Percentiles rank a stretch among this genome's conserved stretches.
phyloP scores from a whole-genome alignment of 1,284 basidiomycete species.

The Leccinum pallidistipes region DNA sequence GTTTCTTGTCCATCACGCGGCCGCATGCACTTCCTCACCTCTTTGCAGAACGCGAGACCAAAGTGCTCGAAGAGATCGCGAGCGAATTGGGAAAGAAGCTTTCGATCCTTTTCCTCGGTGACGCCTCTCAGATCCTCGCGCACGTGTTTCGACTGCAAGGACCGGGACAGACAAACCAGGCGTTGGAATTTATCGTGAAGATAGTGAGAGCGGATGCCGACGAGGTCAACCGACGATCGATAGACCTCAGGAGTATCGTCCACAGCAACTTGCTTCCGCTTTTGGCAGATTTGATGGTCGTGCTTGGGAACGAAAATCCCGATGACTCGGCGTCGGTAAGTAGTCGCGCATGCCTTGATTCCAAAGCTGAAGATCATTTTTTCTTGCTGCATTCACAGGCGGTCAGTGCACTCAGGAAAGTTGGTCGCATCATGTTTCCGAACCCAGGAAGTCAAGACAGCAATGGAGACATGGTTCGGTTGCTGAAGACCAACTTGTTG shows the following conservation, averaged over 20 bases:
- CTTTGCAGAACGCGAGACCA: slow-evolving; percentile 62
- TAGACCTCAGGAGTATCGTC: slow-evolving; percentile 56
- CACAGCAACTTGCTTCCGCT: slow-evolving; percentile 66
- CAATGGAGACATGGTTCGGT: slow-evolving; percentile 47
- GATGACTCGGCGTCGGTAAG: slow-evolving; percentile 49
- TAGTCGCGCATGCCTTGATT: slow-evolving; percentile 29
- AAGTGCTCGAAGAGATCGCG: slow-evolving; percentile 45
- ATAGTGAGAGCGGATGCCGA: slow-evolving; percentile 30
- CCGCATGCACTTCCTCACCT: slow-evolving; percentile 69
- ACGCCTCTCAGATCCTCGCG: slow-evolving; percentile 68
- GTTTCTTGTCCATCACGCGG: slow-evolving; percentile 72
- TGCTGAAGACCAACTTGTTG: slow-evolving; percentile 76
- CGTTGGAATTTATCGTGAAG: slow-evolving; percentile 62
- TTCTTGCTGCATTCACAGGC: slow-evolving; percentile 43
- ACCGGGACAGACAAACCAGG: slow-evolving; percentile 51
- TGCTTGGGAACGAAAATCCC: slow-evolving; percentile 66
- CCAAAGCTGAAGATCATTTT: slow-evolving; percentile 3
- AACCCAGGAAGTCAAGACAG: slow-evolving; percentile 24
- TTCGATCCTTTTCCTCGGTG: slow-evolving; percentile 60
- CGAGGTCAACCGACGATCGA: slow-evolving; percentile 30
- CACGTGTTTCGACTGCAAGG: slow-evolving; percentile 66
- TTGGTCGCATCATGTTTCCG: slow-evolving; percentile 42
- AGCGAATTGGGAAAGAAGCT: slow-evolving; percentile 46
- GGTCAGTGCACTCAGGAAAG: slow-evolving; percentile 59
- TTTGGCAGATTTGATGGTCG: slow-evolving; percentile 73